Conservation (phyloP, 169 alveolate species). For the Cryptosporidium meleagridis region DNA sequence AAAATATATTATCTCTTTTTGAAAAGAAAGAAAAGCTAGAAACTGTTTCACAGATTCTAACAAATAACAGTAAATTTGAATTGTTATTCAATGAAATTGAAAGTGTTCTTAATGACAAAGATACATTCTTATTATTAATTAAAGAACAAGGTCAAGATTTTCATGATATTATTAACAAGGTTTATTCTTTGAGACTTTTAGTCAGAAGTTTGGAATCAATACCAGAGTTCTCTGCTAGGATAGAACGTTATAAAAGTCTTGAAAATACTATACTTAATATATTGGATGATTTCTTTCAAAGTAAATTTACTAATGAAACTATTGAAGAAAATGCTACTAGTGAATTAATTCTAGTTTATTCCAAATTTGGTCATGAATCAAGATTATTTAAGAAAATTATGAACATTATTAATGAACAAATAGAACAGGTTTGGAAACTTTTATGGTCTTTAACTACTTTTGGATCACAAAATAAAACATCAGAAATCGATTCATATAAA, state of each 20-base stretch:
- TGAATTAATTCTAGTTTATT: conserved; percentile 5
- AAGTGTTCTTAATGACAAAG: conserved; percentile 14
- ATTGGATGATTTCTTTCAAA: conserved; percentile 17
- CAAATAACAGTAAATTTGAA: conserved; percentile 55
- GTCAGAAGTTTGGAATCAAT: conserved; percentile 59
- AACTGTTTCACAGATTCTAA: conserved; percentile 35
- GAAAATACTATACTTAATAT: conserved; percentile 15
- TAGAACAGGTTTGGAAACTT: conserved; percentile 26
- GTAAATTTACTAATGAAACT: not conserved
- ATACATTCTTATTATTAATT: conserved; percentile 3
- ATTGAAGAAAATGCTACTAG: not conserved
- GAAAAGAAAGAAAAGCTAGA: conserved; percentile 37
- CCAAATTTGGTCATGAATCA: conserved; percentile 27
- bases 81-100: conserved; percentile 41
- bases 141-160: conserved; percentile 32
- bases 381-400: not conserved
- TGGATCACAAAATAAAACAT: conserved; percentile 36
- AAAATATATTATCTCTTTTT: conserved; percentile 25
- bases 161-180: conserved; percentile 39
- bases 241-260: conserved; percentile 19
- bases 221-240: conserved; percentile 54
- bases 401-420: conserved; percentile 7
- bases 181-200: conserved; percentile 25
- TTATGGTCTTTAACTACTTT: conserved; percentile 62
- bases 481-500: not conserved